These are phyloP conservation scores for Heritiera littoralis DNA, from an alignment of 345 rosid species.

Conservation along the genomic window DNA sequence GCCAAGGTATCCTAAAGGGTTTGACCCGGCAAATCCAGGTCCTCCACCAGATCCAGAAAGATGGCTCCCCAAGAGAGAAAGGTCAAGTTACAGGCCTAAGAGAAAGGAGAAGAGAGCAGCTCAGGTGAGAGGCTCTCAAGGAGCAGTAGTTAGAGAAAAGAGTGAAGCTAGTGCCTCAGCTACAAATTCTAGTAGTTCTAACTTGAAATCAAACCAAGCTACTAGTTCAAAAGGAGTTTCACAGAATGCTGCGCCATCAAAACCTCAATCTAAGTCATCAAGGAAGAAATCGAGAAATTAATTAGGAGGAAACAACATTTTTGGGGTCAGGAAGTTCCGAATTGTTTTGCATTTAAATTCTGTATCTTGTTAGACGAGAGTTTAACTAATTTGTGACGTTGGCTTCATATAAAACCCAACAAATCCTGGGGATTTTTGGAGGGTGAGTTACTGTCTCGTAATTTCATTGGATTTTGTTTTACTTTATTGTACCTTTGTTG, in stretches of 20 bases:
- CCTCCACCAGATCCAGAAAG: constrained; percentile 98
- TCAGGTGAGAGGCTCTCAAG: constrained; percentile 94
- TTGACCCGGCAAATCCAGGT: constrained; percentile 91
- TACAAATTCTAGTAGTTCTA: constrained; percentile 32
- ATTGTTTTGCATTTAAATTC: constrained; percentile 4
- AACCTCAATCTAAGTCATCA: constrained; percentile 72
- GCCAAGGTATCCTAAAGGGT: constrained; percentile 94
- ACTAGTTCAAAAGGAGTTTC: constrained; percentile 47
- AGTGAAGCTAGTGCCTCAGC: constrained; percentile 54
- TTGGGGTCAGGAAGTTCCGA: neutral
- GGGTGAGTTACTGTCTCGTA: neutral
- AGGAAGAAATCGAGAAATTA: constrained; percentile 88
- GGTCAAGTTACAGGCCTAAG: constrained; percentile 91
- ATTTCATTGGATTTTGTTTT: constrained; percentile 6
- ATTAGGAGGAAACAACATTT: constrained; percentile 13
- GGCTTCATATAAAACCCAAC: neutral
- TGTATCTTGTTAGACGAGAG: neutral
- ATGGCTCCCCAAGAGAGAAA: constrained; percentile 96
- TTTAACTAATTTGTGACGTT: neutral
- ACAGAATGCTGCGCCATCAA: constrained; percentile 49
- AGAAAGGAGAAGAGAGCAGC: constrained; percentile 97
- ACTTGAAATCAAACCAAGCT: constrained; percentile 45
- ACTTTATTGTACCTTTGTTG: neutral
- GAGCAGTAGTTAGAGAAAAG: constrained; percentile 77
- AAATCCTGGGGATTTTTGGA: neutral